Percentiles rank a stretch among this genome's conserved stretches.
These are phyloP conservation scores for Penicillium maclennaniae DNA, from an alignment of 495 filamentous ascomycete genomes.

Conservation along the genomic window DNA sequence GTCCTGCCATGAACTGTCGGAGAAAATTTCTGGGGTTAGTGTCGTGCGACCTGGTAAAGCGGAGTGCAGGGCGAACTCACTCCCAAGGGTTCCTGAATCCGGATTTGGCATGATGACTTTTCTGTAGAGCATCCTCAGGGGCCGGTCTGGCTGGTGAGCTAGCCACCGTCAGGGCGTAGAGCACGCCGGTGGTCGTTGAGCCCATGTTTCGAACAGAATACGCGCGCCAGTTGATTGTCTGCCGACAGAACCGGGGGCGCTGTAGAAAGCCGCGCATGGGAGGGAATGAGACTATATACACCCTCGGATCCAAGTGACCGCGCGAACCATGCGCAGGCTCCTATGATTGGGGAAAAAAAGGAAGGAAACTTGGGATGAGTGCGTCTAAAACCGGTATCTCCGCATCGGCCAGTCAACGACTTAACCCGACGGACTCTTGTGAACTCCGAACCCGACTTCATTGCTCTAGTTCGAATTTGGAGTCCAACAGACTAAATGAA, in stretches of 20 bases:
- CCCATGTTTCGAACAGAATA: slow-evolving; percentile 35
- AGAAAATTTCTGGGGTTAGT: slow-evolving; percentile 15
- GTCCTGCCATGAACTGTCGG: slow-evolving; percentile 35
- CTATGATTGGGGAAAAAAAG: slow-evolving; percentile 6
- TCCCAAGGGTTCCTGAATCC: slow-evolving; percentile 63
- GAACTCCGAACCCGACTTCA: slow-evolving; percentile 5
- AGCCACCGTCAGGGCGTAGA: slow-evolving; percentile 55
- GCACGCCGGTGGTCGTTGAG: slow-evolving; percentile 40
- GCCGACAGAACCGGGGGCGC: slow-evolving; percentile 15
- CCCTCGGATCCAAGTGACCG: background rate
- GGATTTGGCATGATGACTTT: slow-evolving; percentile 54
- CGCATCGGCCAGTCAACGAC: slow-evolving; percentile 4
- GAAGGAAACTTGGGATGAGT: background rate
- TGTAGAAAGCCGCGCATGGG: slow-evolving; percentile 33
- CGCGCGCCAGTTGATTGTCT: slow-evolving; percentile 5
- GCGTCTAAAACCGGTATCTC: slow-evolving; percentile 19
- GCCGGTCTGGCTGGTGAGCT: slow-evolving; percentile 37
- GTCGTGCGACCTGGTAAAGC: background rate
- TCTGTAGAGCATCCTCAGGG: slow-evolving; percentile 53
- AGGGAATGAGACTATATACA: slow-evolving; percentile 6
- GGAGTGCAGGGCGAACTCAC: slow-evolving; percentile 19
- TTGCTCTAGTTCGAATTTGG: background rate
- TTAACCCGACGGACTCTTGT: slow-evolving; percentile 7
- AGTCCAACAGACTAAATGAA: background rate
- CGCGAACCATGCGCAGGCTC: slow-evolving; percentile 3